Base-by-base conservation (phyloP, 2,329 filamentous ascomycete genomes). In the Curvularia spicifera region DNA sequence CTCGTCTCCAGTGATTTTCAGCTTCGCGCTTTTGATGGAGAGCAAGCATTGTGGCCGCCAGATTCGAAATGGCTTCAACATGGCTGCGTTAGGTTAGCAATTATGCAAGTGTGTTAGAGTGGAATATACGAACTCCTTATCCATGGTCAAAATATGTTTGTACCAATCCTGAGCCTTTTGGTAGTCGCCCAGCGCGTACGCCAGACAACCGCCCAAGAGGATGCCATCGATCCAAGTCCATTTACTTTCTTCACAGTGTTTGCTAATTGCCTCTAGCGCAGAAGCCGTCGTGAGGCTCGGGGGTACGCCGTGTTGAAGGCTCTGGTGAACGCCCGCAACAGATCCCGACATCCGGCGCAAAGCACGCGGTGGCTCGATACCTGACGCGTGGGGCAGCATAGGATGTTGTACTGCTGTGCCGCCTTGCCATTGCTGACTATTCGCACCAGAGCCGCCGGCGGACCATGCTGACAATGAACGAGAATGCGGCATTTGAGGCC, bases 11-110 rank as follows among this genome's bases (percentile, higher is more conserved):
- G 71, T 93, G 85, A 57, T 87, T 84, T 72, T 97, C 89, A 6
- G 95, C 95, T 71, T 98, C 94, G 47, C 89, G 85, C 57, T 89
- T 89, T 58, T 90, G 88, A 60, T 91, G 88, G 9, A 98, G 84
- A 56, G 93, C 93, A 66, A 97, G 88, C 24, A 97, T 81, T 1
- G 94, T 93, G 22, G 94, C 94, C 22, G 94, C 95, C 60, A 96
- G 86, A 74, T 98, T 98, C 22, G 94, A 97, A 43, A 95, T 89
- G 22, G 94, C 93, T 79, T 99, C 95, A 48, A 97, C 90, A 74
- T 97, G 91, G 68, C 89, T 91, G 68, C 15, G 26, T 62, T 33
- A 13, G 12, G 52, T 70, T 60, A 67, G 66, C 39, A 24, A 31
- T 39, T 6, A 6, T 12, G 31, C 20, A 18, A 6, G 24, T 5